Evolutionary conservation across 345 rosid genomes (phyloP).

Genomic region (Melastoma malabathricum): DNA sequence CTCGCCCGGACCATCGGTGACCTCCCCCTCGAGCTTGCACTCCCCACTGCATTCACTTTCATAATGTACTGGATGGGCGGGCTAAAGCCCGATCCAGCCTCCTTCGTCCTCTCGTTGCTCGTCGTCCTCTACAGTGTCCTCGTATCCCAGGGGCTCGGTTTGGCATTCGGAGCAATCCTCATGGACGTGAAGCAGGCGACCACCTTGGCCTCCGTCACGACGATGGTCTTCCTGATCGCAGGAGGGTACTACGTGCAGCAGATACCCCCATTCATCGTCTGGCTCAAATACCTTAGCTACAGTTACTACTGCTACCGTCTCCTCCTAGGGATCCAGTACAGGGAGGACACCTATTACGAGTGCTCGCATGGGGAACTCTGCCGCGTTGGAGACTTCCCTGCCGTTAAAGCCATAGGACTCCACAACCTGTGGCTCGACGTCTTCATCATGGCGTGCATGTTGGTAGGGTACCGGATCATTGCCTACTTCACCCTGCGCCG

Average conservation of each 20-base stretch:
- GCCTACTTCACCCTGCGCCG: conserved; percentile 79
- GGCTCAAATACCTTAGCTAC: conserved; percentile 95
- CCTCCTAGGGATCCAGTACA: conserved; percentile 89
- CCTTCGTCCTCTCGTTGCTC: conserved; percentile 73
- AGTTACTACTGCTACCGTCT: conserved; percentile 97
- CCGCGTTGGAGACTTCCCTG: conserved; percentile 73
- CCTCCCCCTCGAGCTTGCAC: conserved; percentile 87
- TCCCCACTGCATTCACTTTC: conserved; percentile 86
- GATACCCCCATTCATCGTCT: conserved; percentile 80
- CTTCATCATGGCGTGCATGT: conserved; percentile 71
- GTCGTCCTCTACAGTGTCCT: conserved; percentile 85
- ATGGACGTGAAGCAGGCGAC: conserved; percentile 98
- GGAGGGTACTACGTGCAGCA: conserved; percentile 96
- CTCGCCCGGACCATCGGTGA: conserved; percentile 83
- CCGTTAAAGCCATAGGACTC: conserved; percentile 77
- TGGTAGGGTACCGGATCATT: conserved; percentile 76
- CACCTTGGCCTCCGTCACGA: conserved; percentile 86
- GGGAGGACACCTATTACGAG: conserved; percentile 54
- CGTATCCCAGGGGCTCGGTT: conserved; percentile 87
- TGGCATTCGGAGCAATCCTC: conserved; percentile 89
- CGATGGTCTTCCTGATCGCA: conserved; percentile 89
- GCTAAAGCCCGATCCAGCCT: conserved; percentile 63
- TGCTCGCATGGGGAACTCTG: conserved; percentile 65
- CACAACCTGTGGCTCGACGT: conserved; percentile 75
- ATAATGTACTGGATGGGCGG: conserved; percentile 99